Conservation (phyloP, 2,329 filamentous ascomycete genomes). For the Salinomyces thailandicus region DNA sequence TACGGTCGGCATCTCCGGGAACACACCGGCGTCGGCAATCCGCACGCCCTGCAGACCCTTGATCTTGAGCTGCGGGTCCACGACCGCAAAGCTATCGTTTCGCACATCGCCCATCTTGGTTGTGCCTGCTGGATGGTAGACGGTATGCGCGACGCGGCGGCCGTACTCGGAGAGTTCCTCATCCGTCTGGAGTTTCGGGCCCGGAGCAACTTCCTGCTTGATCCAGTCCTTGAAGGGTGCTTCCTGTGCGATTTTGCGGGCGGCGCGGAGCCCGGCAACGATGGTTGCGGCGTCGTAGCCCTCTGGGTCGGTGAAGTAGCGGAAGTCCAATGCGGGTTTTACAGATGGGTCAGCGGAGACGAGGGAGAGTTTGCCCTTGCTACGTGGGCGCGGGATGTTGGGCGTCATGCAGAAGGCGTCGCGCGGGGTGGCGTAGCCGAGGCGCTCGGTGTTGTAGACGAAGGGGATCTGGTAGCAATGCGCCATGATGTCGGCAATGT, state of each 20-base stretch:
- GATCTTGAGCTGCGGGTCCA: constrained; percentile 64
- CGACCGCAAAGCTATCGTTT: constrained; percentile 63
- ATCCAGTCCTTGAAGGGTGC: constrained; percentile 74
- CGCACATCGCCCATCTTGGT: constrained; percentile 76
- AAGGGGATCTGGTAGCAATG: constrained; percentile 96
- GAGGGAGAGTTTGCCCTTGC: constrained; percentile 65
- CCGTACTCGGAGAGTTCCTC: constrained; percentile 76
- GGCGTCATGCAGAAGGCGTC: constrained; percentile 90
- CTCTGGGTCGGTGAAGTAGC: constrained; percentile 78
- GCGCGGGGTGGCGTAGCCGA: constrained; percentile 61
- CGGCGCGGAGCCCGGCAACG: constrained; percentile 64
- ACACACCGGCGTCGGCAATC: constrained; percentile 78
- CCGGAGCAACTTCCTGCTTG: constrained; percentile 70
- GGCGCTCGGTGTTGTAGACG: constrained; percentile 66
- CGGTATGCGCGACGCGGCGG: constrained; percentile 69
- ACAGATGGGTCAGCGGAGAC: constrained; percentile 63
- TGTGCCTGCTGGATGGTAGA: constrained; percentile 82
- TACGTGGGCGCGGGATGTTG: constrained; percentile 76
- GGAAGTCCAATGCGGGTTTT: constrained; percentile 78
- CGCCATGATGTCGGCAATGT: constrained; percentile 84
- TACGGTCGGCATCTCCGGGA: constrained; percentile 75
- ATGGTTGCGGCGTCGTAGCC: constrained; percentile 77
- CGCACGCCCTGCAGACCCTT: constrained; percentile 62
- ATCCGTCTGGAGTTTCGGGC: constrained; percentile 61
- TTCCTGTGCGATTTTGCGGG: constrained; percentile 65